A percentile compares a stretch with the other conserved stretches of the same genome.
Evolutionary conservation across 257 asterid genomes (phyloP).

Genomic region (Striga asiatica): DNA sequence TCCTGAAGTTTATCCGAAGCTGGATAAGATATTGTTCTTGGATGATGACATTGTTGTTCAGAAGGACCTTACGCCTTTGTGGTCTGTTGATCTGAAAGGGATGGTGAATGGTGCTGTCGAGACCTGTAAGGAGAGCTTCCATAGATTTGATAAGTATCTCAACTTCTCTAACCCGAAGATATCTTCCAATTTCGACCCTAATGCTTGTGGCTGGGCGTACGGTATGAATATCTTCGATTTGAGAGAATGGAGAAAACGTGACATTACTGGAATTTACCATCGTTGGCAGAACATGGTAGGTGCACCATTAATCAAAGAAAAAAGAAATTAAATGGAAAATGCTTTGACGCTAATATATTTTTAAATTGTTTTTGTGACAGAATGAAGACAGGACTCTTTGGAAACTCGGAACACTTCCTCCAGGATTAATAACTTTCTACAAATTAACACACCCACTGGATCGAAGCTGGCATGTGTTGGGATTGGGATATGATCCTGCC

Average conservation of each 20-base stretch:
- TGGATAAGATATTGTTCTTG: slow-evolving; percentile 72
- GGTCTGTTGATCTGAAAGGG: slow-evolving; percentile 77
- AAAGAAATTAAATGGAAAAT: no score
- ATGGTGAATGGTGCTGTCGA: slow-evolving; percentile 95
- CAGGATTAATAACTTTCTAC: slow-evolving; percentile 86
- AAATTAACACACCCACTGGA: slow-evolving; percentile 81
- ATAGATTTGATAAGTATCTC: slow-evolving; percentile 82
- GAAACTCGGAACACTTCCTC: slow-evolving; percentile 95
- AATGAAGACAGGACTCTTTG: slow-evolving; percentile 87
- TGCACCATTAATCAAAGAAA: no score
- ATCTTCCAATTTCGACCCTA: slow-evolving; percentile 70
- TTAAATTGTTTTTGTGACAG: slow-evolving; percentile 29
- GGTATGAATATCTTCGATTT: slow-evolving; percentile 91
- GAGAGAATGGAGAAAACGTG: slow-evolving; percentile 76
- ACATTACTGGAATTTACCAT: slow-evolving; percentile 91
- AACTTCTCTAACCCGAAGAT: slow-evolving; percentile 84
- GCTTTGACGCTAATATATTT: slow-evolving; percentile 3
- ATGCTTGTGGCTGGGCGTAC: slow-evolving; percentile 95
- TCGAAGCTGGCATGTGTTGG: slow-evolving; percentile 88
- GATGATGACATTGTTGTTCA: slow-evolving; percentile 94
- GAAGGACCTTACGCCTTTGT: slow-evolving; percentile 82
- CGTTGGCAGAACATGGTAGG: slow-evolving; percentile 80
- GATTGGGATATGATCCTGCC: slow-evolving; percentile 95
- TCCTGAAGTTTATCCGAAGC: slow-evolving; percentile 86
- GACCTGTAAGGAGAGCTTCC: slow-evolving; percentile 96